Base-by-base conservation (phyloP, 305 asterid species). In the Fraxinus ornus region DNA sequence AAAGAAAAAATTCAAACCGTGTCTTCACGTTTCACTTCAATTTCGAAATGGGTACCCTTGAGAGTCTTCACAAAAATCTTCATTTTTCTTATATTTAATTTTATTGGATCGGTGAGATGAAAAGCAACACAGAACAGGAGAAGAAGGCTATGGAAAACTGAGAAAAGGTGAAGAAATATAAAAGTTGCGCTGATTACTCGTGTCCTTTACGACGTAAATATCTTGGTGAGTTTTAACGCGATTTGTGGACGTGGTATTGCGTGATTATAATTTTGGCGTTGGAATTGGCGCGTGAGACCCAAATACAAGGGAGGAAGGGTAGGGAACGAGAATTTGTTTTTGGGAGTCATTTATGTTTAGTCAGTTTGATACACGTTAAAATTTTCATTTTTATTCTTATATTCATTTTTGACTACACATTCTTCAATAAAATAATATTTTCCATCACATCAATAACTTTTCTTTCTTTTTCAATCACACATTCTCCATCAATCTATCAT, bases 41-140 rank as follows among this genome's bases (percentile, higher is more conserved):
- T 79, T 73, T 89, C 88, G 86, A 90, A 90, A 85, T 86, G 91
- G 26, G 85, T 82, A 57, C 93, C 93, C 78, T 88, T 90, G 73
- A 90, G 88, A 75, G 91, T 90, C 87, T 88, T 90, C 80, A 90
- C 93, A 71, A 79, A 87, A 60, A 90, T 79, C 92, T 90, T 90
- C 93, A 90, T 90, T 55, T 80, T 80, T 3, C 5, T 64, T 64
- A 19, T 19, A 10, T 10, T 81, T 80, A 15, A 68, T 68, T 68
- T 68, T 68, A 10, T 79, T 57, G 62, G 62, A 80, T 84, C 79
- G 77, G 62, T n/a, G 57, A 36, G 39, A 68, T 17, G 75, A 68
- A 76, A 66, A 36, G 35, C 83, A 32, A 37, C 17, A 22, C 13
- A 62, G 74, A 66, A 8, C n/a, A 13, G 24, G 22, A 33, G 83